phyloP scores from a whole-genome alignment of 306 rosid species.

The Corylus avellana region DNA sequence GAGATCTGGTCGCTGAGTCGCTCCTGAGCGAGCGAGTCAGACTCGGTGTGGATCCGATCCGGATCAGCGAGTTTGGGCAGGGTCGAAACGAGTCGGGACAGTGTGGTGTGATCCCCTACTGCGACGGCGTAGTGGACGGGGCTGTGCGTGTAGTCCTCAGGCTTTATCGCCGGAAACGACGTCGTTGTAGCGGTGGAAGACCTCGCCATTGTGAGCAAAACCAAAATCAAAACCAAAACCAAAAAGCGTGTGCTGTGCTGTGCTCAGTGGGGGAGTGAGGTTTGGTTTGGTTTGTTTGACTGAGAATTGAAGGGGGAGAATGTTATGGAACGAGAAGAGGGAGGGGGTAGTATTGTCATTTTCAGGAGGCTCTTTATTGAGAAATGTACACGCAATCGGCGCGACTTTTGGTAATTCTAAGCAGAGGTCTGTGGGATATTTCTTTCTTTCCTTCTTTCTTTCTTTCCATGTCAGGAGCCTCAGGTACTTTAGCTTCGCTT shows the following conservation, averaged over 20 bases:
- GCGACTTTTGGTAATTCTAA: conserved; percentile 34
- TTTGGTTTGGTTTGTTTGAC: too few species aligned
- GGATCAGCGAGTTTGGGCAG: conserved; percentile 82
- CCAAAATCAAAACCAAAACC: not conserved
- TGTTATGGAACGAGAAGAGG: not conserved
- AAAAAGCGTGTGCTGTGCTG: not conserved
- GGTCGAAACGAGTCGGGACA: conserved; percentile 58
- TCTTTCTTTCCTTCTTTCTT: not conserved
- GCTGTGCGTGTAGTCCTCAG: conserved; percentile 68
- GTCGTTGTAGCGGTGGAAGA: conserved; percentile 32
- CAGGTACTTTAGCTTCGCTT: conserved; percentile 7
- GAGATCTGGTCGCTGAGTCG: conserved; percentile 72
- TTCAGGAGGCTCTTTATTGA: not conserved
- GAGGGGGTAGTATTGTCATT: conserved; percentile 31
- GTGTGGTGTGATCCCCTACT: conserved; percentile 49
- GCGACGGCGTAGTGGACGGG: conserved; percentile 85
- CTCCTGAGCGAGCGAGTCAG: conserved; percentile 82
- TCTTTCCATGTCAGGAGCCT: not conserved
- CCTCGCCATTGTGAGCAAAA: conserved; percentile 53
- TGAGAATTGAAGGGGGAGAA: not conserved
- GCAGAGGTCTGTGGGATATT: not conserved
- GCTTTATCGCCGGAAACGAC: conserved; percentile 53
- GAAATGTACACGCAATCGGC: conserved; percentile 40
- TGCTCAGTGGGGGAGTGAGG: not conserved
- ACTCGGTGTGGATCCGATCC: conserved; percentile 54